Evolutionary conservation across 2,329 filamentous ascomycete genomes (phyloP).

Genomic region (Emmonsiellopsis sp.): DNA sequence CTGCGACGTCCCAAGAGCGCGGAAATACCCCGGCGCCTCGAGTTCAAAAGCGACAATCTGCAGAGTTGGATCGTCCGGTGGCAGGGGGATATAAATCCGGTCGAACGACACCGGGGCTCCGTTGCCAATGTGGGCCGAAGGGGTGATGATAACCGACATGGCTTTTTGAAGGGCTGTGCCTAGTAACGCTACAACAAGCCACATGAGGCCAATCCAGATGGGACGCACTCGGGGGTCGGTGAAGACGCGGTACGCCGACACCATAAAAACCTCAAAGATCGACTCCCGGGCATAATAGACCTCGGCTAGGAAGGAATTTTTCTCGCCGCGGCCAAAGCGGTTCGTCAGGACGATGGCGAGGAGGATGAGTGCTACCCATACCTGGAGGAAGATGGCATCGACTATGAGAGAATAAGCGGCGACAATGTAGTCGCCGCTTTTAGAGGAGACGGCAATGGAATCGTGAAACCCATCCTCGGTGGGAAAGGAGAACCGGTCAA

Average conservation of each 20-base stretch:
- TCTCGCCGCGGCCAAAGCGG: neutral
- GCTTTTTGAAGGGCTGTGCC: neutral
- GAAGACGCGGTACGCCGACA: neutral
- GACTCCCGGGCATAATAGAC: neutral
- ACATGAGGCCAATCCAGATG: neutral
- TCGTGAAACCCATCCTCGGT: neutral
- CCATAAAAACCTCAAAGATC: neutral
- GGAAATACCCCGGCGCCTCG: neutral
- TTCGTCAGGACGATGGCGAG: neutral
- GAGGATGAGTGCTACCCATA: neutral
- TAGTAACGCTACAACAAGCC: neutral
- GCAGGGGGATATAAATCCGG: neutral
- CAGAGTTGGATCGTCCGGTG: neutral
- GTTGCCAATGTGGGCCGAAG: neutral
- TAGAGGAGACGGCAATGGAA: neutral
- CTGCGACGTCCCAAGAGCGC: neutral
- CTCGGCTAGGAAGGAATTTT: neutral
- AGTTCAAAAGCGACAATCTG: neutral
- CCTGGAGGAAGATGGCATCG: neutral
- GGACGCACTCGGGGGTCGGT: neutral
- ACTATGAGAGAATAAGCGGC: neutral
- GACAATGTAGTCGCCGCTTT: neutral
- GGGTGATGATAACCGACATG: neutral
- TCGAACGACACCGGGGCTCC: neutral
- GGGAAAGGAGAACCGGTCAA: neutral